Base-by-base conservation (phyloP, 169 alveolate genomes). In the Plasmodium adleri region DNA sequence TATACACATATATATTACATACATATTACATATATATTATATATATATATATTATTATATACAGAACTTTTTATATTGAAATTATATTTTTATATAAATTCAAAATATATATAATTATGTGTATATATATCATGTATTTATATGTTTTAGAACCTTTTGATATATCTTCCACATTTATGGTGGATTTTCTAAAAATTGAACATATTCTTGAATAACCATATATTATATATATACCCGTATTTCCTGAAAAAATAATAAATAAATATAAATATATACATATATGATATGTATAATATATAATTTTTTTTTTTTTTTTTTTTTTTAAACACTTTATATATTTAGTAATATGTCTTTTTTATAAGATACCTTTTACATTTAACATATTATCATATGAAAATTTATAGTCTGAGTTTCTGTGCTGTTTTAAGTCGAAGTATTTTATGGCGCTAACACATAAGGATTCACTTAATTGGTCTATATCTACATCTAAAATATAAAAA, bases 351-450 rank as follows among this genome's bases (percentile, higher is more conserved):
- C 12, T 0, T 2, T 63, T 67, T 28, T 10, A 28, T 39, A 32
- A 64, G 1, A 2, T 94, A 67, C 99, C 99, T 88, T 97, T 98
- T 56, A 99, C 99, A 88, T 98, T 99, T 70, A 99, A 96, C 99
- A 99, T 98, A 94, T 95, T 95, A 92, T 99, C 99, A 78, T 96
- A 98, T 63, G 98, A 96, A 94, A 98, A 99, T 90, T 93, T 96
- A 88, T 99, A 99, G 76, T 97, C 97, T 64, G 98, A 95, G 45
- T 95, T 92, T 66, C 99, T 94, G 92, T 97, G 97, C 88, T 98
- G 99, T 68, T 97, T 98, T 39, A 99, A 92, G 78, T 99, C 99
- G 93, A 96, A 99, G 92, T 99, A 99, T 93, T 98, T 98, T 62
- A 99, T 97, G 15, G 99, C 99, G 9, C 99, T 99, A 75, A 96